phyloP scores from a whole-genome alignment of 305 asterid species.

The Withania somnifera region DNA sequence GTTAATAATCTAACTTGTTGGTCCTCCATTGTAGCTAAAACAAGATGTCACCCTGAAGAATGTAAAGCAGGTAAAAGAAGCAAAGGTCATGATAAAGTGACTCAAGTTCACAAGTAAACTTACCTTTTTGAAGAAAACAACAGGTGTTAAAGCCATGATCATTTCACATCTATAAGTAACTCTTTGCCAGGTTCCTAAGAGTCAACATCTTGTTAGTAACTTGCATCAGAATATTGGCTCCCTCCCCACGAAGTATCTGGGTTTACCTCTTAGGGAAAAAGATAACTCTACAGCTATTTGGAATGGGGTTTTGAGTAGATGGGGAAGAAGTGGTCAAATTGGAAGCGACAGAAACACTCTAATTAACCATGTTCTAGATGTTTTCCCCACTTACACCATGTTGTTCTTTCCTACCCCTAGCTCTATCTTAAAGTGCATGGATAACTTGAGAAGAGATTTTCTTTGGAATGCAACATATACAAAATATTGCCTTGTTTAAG shows the following conservation, averaged over 20 bases:
- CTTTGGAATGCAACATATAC: neutral
- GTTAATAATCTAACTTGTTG: neutral
- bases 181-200: neutral
- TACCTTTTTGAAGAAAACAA: neutral
- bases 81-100: neutral
- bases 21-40: neutral
- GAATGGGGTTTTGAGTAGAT: neutral
- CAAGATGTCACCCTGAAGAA: neutral
- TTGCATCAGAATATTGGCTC: neutral
- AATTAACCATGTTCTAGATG: neutral
- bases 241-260: neutral
- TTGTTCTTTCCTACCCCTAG: neutral
- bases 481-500: neutral
- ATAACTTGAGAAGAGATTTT: neutral
- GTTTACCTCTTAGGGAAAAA: neutral
- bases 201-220: neutral
- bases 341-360: neutral
- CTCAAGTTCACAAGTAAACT: neutral
- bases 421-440: neutral
- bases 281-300: neutral
- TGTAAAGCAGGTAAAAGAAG: neutral
- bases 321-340: neutral
- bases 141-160: neutral
- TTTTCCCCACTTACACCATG: neutral
- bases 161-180: conserved; percentile 1